These are phyloP conservation scores for Ogataea trehaloabstinens DNA, from an alignment of 805 yeast species.

Conservation along the genomic window DNA sequence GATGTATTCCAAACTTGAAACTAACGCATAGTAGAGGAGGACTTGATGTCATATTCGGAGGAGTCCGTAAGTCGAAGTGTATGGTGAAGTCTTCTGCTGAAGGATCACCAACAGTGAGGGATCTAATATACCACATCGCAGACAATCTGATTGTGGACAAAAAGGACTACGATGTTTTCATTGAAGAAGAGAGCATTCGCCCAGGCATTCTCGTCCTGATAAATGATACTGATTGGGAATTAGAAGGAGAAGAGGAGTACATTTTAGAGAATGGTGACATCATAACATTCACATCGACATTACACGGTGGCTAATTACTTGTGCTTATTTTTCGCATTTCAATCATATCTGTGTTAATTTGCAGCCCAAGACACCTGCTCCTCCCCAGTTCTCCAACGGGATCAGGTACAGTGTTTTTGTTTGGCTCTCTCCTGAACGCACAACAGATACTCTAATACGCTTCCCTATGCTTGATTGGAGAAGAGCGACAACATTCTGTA, in stretches of 20 bases:
- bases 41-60: conserved; percentile 71
- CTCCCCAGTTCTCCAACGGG: conserved; percentile 61
- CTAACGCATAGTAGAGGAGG: conserved; percentile 56
- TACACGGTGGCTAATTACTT: conserved; percentile 92
- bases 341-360: conserved; percentile 43
- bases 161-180: conserved; percentile 67
- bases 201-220: conserved; percentile 91
- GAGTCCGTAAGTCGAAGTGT: conserved; percentile 53
- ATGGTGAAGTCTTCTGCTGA: conserved; percentile 31
- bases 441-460: conserved; percentile 22
- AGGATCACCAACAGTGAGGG: conserved; percentile 29
- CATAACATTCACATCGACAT: conserved; percentile 84
- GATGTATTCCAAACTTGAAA: too few species aligned
- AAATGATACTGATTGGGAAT: conserved; percentile 96
- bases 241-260: conserved; percentile 85
- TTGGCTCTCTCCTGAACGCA: conserved; percentile 18
- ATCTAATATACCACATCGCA: conserved; percentile 56
- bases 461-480: conserved; percentile 35
- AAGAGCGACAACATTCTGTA: conserved; percentile 41
- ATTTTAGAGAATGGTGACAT: conserved; percentile 73
- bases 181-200: conserved; percentile 78
- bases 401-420: conserved; percentile 28
- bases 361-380: conserved; percentile 70
- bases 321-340: too few species aligned
- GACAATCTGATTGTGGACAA: conserved; percentile 54